A percentile compares a stretch with the other conserved stretches of the same genome.
Evolutionary conservation across 805 yeast genomes (phyloP).

Genomic region (Zygotorulaspora florentina): DNA sequence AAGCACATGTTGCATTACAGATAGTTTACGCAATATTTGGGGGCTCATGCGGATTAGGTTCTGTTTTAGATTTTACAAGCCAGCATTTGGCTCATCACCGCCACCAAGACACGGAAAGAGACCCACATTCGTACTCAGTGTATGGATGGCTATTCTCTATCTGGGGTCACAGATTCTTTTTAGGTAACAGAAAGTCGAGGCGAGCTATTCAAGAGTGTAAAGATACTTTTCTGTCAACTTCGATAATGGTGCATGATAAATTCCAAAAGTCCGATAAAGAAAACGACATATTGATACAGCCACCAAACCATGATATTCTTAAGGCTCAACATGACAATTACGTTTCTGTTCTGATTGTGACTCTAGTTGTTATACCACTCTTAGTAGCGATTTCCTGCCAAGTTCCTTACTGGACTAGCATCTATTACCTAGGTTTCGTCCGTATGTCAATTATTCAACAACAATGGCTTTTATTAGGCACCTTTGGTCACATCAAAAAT

Average conservation of each 20-base stretch:
- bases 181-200: slow-evolving; percentile 54
- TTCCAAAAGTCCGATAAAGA: slow-evolving; percentile 7
- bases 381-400: slow-evolving; percentile 66
- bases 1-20: slow-evolving; percentile 19
- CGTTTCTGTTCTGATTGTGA: slow-evolving; percentile 45
- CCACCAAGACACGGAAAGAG: slow-evolving; percentile 80
- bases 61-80: slow-evolving; percentile 23
- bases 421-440: slow-evolving; percentile 64
- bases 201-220: slow-evolving; percentile 39
- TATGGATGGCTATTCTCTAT: slow-evolving; percentile 80
- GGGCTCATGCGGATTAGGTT: slow-evolving; percentile 27
- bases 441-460: slow-evolving; percentile 75
- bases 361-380: slow-evolving; percentile 61
- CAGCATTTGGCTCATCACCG: slow-evolving; percentile 86
- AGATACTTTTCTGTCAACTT: slow-evolving; percentile 47
- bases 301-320: slow-evolving; percentile 53
- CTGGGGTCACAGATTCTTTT: slow-evolving; percentile 79
- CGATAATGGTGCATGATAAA: slow-evolving; percentile 17
- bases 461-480: slow-evolving; percentile 69
- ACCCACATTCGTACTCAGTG: slow-evolving; percentile 73
- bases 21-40: slow-evolving; percentile 22
- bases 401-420: slow-evolving; percentile 69
- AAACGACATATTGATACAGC: slow-evolving; percentile 56
- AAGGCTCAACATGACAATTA: slow-evolving; percentile 73
- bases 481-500: slow-evolving; percentile 65